Conservation (phyloP, 108 stramenopile genomes). For the Epipyxis sp. region DNA sequence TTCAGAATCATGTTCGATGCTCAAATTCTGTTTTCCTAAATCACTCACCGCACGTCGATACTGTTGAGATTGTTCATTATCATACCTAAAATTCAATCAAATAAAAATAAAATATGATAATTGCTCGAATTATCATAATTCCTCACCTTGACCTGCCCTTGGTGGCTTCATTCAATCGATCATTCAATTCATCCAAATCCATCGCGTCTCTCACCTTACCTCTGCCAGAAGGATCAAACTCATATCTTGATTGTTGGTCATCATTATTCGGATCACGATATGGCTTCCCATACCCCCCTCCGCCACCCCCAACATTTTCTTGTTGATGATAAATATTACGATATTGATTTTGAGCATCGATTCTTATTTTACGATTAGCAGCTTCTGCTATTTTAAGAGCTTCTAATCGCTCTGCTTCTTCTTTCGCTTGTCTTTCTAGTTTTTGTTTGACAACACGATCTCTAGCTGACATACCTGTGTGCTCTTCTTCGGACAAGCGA, state of each 20-base stretch:
- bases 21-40: background rate
- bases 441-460: background rate
- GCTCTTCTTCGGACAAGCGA: background rate
- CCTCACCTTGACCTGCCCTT: too few relatives aligned
- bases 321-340: background rate
- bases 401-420: background rate
- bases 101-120: too few relatives aligned
- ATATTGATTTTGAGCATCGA: background rate
- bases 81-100: too few relatives aligned
- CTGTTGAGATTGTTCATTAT: too few relatives aligned
- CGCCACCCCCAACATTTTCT: background rate
- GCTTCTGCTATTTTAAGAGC: background rate
- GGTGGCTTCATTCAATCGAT: background rate
- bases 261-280: background rate
- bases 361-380: background rate
- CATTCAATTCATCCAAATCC: background rate
- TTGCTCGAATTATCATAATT: too few relatives aligned
- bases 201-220: background rate
- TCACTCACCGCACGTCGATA: background rate
- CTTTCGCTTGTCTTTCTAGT: background rate
- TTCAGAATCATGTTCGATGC: background rate
- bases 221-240: conserved; percentile 1
- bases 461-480: conserved; percentile 12
- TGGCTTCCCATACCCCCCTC: background rate
- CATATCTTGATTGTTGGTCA: background rate